Base-by-base conservation (phyloP, 768 basidiomycete species). In the Crepidotus variabilis region DNA sequence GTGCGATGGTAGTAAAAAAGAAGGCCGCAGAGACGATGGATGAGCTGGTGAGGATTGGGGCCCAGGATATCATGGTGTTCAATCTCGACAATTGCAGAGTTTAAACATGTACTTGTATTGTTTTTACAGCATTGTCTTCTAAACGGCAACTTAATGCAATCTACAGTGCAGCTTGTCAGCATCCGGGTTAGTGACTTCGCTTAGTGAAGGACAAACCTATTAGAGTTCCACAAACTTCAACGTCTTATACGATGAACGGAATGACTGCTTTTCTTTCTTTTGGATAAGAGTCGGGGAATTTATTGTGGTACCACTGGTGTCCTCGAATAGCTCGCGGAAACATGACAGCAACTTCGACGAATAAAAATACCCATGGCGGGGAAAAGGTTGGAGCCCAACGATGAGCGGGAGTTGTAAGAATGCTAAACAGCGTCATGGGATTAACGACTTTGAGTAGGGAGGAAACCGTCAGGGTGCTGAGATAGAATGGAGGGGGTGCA, bases 21-120 rank as follows among this genome's bases (percentile, higher is more conserved):
- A 77, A 78, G 46, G 71, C 83, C 14, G 97, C 97, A 3, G 78
- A 78, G 36, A 83, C 88, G 24, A 98, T 99, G 96, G 97, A 99
- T 68, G 75, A 85, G 46, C 73, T 99, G 47, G 85, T 87, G 59
- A 79, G 74, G 52, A 78, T 86, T 36, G 97, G 97, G 14, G 96
- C 97, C 2, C 84, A 92, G 70, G 97, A 99, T 67, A 81, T 98
- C 47, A 72, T 98, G 61, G 84, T 95, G 52, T 90, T 96, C 67
- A 90, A 85, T 59, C 72, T 99, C 61, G 87, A 93, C 69, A 98
- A 98, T 70, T 98, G 95, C 77, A 83, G 94, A 70, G 95, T 98
- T 28, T 92, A 75, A 45, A 21, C 16, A 10, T n/a, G n/a, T 46
- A 46, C 11, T 46, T 22, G 13, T 23, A 6, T 49, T 7, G 28